A percentile compares a stretch with the other conserved stretches of the same genome.
phyloP scores from a whole-genome alignment of 139 green algal species.

The Asterochloris erici region DNA sequence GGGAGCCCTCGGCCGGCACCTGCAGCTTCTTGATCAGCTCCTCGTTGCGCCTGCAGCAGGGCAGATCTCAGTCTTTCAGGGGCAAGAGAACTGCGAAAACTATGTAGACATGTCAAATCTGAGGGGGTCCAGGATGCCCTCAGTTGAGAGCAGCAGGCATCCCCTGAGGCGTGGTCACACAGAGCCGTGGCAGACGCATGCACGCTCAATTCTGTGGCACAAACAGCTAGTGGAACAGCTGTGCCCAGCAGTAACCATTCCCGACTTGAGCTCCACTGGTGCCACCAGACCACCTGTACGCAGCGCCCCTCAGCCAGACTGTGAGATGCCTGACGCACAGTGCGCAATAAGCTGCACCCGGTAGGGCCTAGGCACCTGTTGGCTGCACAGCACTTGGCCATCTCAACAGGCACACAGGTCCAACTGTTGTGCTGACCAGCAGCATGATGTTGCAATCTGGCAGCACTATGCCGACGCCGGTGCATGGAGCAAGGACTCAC shows the following conservation, averaged over 20 bases:
- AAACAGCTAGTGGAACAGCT: no score
- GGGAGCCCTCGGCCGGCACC: constrained; percentile 8
- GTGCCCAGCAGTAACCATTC: no score
- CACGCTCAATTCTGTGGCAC: no score
- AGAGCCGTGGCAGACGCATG: no score
- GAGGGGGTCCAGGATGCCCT: neutral
- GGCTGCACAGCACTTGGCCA: neutral
- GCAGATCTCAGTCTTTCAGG: neutral
- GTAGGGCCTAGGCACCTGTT: neutral
- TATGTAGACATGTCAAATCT: neutral
- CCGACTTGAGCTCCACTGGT: no score
- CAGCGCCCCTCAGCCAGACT: no score
- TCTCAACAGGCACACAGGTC: neutral
- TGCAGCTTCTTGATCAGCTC: constrained; percentile 19
- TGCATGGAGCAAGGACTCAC: neutral
- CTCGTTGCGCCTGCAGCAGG: constrained; percentile 25
- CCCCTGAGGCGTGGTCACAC: no score
- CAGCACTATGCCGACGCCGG: neutral
- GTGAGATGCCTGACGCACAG: neutral
- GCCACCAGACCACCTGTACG: no score
- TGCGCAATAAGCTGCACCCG: neutral
- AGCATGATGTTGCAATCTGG: neutral
- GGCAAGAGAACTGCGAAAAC: neutral
- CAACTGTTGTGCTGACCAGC: neutral
- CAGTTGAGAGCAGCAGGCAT: neutral